Percentiles rank a stretch among this genome's conserved stretches.
Evolutionary conservation across 2,329 filamentous ascomycete genomes (phyloP).

Genomic region (Stachybotrys echinatus): DNA sequence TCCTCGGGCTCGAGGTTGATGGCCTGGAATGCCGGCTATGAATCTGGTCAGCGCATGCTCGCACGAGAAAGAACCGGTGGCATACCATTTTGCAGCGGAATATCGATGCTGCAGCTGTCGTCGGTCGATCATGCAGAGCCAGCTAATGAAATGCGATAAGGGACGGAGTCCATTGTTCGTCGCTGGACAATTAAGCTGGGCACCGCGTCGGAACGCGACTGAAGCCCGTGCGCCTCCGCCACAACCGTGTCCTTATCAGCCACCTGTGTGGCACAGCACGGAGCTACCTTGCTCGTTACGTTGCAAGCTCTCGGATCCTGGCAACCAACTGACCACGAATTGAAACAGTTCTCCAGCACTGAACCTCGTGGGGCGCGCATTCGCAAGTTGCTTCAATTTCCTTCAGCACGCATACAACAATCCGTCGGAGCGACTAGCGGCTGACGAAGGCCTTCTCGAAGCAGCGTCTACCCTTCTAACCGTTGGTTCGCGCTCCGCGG

Average conservation of each 20-base stretch:
- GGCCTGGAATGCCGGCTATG: conserved; percentile 65
- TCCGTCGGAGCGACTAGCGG: background rate
- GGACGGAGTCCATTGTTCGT: background rate
- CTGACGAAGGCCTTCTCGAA: background rate
- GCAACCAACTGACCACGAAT: background rate
- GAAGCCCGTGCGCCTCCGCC: background rate
- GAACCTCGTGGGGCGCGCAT: background rate
- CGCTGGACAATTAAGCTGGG: background rate
- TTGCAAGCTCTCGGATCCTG: background rate
- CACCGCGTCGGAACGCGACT: background rate
- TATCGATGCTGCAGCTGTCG: too few species aligned
- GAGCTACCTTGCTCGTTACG: background rate
- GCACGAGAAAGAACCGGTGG: background rate
- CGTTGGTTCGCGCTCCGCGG: background rate
- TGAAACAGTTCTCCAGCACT: background rate
- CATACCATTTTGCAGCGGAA: conserved; percentile 17
- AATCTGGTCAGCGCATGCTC: conserved; percentile 1
- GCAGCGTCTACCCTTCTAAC: background rate
- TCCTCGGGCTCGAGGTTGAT: conserved; percentile 94
- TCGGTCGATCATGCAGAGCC: too few species aligned
- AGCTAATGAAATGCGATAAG: background rate
- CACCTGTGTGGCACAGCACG: background rate
- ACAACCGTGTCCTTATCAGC: background rate
- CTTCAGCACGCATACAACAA: background rate
- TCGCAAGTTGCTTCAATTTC: background rate